These are phyloP conservation scores for Diaporthe longicolla DNA, from an alignment of 2,329 filamentous ascomycete species.

Conservation along the genomic window DNA sequence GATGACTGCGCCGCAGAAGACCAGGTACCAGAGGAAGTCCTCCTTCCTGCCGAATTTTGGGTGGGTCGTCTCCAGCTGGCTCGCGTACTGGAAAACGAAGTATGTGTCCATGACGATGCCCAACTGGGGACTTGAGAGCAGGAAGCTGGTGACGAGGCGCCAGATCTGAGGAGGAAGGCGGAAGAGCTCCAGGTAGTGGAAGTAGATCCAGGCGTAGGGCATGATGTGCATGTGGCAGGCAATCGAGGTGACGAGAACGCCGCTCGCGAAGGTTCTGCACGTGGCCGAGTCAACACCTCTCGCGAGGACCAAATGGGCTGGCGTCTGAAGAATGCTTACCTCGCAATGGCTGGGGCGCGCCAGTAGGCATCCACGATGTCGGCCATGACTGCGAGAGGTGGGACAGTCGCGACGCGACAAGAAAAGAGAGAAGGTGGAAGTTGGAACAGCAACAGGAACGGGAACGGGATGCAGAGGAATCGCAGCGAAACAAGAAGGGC, in stretches of 20 bases:
- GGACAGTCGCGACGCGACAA: constrained; percentile 6
- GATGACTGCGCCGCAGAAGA: constrained; percentile 80
- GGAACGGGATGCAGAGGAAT: neutral
- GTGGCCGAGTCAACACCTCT: constrained; percentile 13
- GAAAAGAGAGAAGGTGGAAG: neutral
- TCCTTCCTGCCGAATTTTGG: constrained; percentile 81
- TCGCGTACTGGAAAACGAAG: constrained; percentile 84
- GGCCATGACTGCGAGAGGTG: constrained; percentile 51
- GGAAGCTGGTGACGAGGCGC: constrained; percentile 59
- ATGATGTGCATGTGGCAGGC: constrained; percentile 72
- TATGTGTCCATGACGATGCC: constrained; percentile 80
- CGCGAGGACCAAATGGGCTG: neutral
- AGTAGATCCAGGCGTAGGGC: constrained; percentile 65
- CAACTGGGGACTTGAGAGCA: constrained; percentile 57
- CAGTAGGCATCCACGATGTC: constrained; percentile 58
- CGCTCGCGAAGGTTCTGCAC: constrained; percentile 76
- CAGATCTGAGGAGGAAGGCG: constrained; percentile 65
- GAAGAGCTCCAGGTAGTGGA: constrained; percentile 67
- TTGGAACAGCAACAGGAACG: neutral
- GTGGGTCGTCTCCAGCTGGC: constrained; percentile 79
- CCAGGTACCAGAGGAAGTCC: constrained; percentile 84
- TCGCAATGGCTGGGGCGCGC: constrained; percentile 58
- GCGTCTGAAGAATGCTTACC: constrained; percentile 50
- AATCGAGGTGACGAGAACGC: constrained; percentile 74
- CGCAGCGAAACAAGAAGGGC: neutral